phyloP scores from a whole-genome alignment of 352 stramenopile species.

The Pythium rishiriense region DNA sequence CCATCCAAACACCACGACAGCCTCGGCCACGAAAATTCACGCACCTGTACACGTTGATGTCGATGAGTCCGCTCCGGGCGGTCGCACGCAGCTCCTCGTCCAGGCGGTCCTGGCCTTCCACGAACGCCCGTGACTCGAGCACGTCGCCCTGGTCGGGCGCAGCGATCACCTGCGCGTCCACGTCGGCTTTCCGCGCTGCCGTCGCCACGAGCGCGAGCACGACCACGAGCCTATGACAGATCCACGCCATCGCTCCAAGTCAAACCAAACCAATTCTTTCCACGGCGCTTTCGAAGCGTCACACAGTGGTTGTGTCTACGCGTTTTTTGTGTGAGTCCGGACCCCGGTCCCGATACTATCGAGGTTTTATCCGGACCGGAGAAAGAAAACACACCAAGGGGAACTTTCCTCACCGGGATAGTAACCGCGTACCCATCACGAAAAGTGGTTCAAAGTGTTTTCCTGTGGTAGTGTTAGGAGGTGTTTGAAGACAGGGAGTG shows the following conservation, averaged over 20 bases:
- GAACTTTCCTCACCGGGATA: too few relatives aligned
- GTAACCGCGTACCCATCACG: too few relatives aligned
- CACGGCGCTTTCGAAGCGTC: background rate
- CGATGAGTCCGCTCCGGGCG: conserved; percentile 45
- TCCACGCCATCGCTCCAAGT: background rate
- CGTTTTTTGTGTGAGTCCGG: too few relatives aligned
- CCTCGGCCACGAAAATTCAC: background rate
- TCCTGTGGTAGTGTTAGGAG: too few relatives aligned
- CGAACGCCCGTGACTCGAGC: conserved; percentile 56
- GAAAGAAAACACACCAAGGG: too few relatives aligned
- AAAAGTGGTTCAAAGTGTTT: too few relatives aligned
- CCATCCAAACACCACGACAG: background rate
- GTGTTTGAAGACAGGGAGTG: too few relatives aligned
- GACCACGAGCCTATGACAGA: background rate
- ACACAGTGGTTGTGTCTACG: too few relatives aligned
- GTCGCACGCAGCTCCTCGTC: conserved; percentile 39
- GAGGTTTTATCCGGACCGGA: too few relatives aligned
- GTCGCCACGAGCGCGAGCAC: background rate
- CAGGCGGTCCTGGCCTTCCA: conserved; percentile 44
- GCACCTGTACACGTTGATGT: conserved; percentile 65
- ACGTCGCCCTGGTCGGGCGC: conserved; percentile 70
- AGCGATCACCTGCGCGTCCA: conserved; percentile 50
- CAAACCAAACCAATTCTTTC: background rate
- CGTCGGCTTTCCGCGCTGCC: too few relatives aligned
- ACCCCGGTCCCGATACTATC: too few relatives aligned